Base-by-base conservation (phyloP, 2,329 filamentous ascomycete genomes). In the Purpureocillium lavendulum region DNA sequence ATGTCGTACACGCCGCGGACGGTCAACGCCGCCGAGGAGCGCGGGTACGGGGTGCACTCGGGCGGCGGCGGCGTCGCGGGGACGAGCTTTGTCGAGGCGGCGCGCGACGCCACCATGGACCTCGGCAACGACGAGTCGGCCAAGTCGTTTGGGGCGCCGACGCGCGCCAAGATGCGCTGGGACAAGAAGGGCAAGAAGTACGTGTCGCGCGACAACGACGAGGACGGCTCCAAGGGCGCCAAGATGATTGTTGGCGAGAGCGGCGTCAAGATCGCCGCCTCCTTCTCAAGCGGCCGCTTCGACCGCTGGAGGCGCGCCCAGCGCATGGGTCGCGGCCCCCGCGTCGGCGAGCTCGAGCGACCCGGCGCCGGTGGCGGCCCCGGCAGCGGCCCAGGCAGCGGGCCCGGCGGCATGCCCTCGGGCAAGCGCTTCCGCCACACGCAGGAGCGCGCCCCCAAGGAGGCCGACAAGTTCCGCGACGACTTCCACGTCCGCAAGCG, bases 111-210 rank as follows among this genome's bases (percentile, higher is more conserved):
- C 2, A 84, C 87, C 30, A 95, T 98, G 87, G 92, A 97, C 60
- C 79, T 98, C 11, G 82, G 77, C 44, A 88, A 88, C 56, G 92
- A 98, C 62, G 92, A 97, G 50, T 77, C 76, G 10, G 77, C 78
- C 51, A 85, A 86, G 56, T 74, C 77, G 2, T 94, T 96, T 59
- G 88, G 80, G 45, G 80, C 86, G 52, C 79, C 87, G 3, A 76
- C 81, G 35, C 83, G 81, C 51, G 65, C 80, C 36, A 77, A 80
- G 49, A 82, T 95, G 80, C 83, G 92, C 49, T 98, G 92, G 92
- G 92, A 98, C 68, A 90, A 94, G 69, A 94, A 95, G 63, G 78
- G 80, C 55, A 94, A 86, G 66, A 97, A 96, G 65, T 98, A 97
- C 66, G 90, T 98, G 29, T 73, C 86, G 11, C 79, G 86, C 29